Conservation (phyloP, 495 filamentous ascomycete species). For the Tuber calosporum region DNA sequence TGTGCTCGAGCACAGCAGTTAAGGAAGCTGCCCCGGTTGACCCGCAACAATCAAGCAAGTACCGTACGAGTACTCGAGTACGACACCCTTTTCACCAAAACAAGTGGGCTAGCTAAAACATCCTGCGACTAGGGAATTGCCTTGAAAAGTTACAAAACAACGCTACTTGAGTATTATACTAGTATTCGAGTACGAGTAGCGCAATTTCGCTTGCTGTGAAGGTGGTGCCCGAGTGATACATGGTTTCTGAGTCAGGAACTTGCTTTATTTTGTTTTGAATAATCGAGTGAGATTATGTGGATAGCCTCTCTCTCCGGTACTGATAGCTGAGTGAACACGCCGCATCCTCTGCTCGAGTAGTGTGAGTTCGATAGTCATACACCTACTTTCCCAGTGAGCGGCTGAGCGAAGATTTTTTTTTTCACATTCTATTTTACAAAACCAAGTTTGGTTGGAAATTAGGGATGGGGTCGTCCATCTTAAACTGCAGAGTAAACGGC, state of each 20-base stretch:
- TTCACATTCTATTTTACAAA: not conserved
- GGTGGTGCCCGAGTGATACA: not conserved
- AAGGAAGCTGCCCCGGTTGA: not conserved
- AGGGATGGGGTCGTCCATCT: not conserved
- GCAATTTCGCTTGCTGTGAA: constrained; percentile 1
- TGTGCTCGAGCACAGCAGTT: not conserved
- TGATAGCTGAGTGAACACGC: not conserved
- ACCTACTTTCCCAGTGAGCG: not conserved
- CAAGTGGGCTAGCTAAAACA: not conserved
- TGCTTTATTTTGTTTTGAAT: not conserved
- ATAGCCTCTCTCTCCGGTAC: too few relatives aligned
- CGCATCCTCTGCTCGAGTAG: not conserved
- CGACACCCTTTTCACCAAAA: not conserved
- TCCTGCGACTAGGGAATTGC: not conserved
- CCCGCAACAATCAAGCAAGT: not conserved
- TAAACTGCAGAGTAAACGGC: constrained; percentile 57
- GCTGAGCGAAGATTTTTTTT: not conserved
- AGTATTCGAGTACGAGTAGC: not conserved
- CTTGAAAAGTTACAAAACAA: not conserved
- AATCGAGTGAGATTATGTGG: constrained; percentile 3
- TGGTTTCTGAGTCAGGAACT: not conserved
- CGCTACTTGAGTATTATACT: not conserved
- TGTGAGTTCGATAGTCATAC: not conserved
- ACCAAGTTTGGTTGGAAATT: not conserved
- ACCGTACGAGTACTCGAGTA: too few relatives aligned